phyloP scores from a whole-genome alignment of 192 early-diverging fungal genomes.

The Radiomyces spectabilis region DNA sequence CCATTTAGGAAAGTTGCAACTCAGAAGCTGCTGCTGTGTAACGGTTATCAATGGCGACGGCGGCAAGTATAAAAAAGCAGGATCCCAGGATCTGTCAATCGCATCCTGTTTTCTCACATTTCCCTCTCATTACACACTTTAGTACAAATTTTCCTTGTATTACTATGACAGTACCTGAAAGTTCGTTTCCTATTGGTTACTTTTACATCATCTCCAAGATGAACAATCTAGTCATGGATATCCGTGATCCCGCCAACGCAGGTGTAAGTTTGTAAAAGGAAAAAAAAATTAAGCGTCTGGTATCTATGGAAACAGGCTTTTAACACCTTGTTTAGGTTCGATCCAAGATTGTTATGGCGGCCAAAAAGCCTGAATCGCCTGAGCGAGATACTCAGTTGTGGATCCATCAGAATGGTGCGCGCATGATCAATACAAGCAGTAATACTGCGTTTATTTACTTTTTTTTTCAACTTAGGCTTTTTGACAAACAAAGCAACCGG shows the following conservation, averaged over 20 bases:
- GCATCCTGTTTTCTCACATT: not conserved
- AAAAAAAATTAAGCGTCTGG: not conserved
- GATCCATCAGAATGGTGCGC: conserved; percentile 8
- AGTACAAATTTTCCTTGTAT: not conserved
- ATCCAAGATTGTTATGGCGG: conserved; percentile 8
- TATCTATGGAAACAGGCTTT: not conserved
- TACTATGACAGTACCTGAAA: conserved; percentile 10
- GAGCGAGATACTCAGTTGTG: conserved; percentile 24
- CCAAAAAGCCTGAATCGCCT: conserved; percentile 1
- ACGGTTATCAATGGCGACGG: too few relatives aligned
- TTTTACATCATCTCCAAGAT: conserved; percentile 20
- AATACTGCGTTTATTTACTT: not conserved
- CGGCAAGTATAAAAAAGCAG: too few relatives aligned
- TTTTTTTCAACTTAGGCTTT: conserved; percentile 4
- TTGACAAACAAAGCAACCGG: conserved; percentile 24
- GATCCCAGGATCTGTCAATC: too few relatives aligned
- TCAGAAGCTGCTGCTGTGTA: too few relatives aligned
- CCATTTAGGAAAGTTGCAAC: too few relatives aligned
- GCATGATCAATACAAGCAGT: not conserved
- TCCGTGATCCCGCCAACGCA: conserved; percentile 3
- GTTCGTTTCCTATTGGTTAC: conserved; percentile 23
- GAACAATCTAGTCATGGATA: conserved; percentile 16
- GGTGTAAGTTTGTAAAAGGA: conserved; percentile 8
- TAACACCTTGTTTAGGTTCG: too few relatives aligned
- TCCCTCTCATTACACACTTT: not conserved